Evolutionary conservation across 805 yeast species (phyloP).

Genomic region (Komagataella phaffii): DNA sequence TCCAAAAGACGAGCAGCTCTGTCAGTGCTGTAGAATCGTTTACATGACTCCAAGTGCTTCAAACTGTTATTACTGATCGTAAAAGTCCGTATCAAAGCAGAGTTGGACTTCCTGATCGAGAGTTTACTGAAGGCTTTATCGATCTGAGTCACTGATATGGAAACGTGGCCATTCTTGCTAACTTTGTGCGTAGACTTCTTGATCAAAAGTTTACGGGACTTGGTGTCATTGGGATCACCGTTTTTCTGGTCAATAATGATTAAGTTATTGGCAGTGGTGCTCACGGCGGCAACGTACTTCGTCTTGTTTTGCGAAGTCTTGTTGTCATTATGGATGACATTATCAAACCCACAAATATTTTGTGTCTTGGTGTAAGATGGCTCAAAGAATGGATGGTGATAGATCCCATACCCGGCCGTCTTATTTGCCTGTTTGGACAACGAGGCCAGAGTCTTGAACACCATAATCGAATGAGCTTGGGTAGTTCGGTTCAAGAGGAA

Average conservation of each 20-base stretch:
- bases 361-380: conserved; percentile 19
- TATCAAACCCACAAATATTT: conserved; percentile 15
- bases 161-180: conserved; percentile 17
- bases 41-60: conserved; percentile 4
- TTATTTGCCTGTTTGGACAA: conserved; percentile 11
- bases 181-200: conserved; percentile 11
- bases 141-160: conserved; percentile 11
- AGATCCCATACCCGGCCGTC: background rate
- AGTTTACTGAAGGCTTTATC: conserved; percentile 10
- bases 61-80: conserved; percentile 8
- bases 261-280: conserved; percentile 15
- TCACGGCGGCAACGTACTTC: conserved; percentile 11
- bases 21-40: conserved; percentile 1
- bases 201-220: conserved; percentile 10
- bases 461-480: conserved; percentile 8
- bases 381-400: conserved; percentile 18
- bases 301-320: conserved; percentile 9
- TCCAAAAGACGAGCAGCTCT: background rate
- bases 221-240: conserved; percentile 4
- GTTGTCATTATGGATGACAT: conserved; percentile 10
- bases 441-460: conserved; percentile 15
- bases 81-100: conserved; percentile 13
- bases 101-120: conserved; percentile 16
- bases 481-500: background rate
- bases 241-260: conserved; percentile 12